Conservation (phyloP, 2,329 filamentous ascomycete species). For the Plenodomus lindquistii region DNA sequence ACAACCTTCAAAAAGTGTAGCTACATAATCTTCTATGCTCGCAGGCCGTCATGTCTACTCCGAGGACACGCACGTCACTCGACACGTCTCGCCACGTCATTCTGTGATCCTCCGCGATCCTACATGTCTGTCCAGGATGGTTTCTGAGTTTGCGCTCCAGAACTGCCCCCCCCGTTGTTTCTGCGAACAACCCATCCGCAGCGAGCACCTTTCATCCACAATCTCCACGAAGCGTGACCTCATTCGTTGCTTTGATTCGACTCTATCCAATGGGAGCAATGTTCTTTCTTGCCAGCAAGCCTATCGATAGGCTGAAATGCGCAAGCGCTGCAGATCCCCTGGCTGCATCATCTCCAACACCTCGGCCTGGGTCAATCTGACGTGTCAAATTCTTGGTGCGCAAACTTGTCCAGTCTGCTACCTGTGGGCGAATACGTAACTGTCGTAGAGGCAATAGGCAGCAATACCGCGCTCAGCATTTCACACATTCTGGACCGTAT, state of each 20-base stretch:
- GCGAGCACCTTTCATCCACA: background rate
- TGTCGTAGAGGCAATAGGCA: too few species aligned
- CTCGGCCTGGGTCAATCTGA: background rate
- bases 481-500: background rate
- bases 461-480: too few species aligned
- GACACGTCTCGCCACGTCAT: background rate
- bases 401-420: background rate
- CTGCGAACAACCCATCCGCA: background rate
- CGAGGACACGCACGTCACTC: background rate
- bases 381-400: background rate
- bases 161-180: conserved; percentile 15
- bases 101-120: conserved; percentile 1
- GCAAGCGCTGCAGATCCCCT: background rate
- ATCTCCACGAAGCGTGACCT: background rate
- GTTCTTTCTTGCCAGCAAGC: background rate
- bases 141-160: conserved; percentile 18
- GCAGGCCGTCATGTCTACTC: background rate
- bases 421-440: too few species aligned
- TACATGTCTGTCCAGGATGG: conserved; percentile 5
- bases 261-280: background rate
- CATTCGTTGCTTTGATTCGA: background rate
- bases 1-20: background rate
- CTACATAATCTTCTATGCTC: background rate
- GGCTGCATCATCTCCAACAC: background rate
- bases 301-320: conserved; percentile 4